A percentile compares a stretch with the other conserved stretches of the same genome.
Conservation (phyloP, 352 stramenopile genomes). For the Poterioochromonas sp. region DNA sequence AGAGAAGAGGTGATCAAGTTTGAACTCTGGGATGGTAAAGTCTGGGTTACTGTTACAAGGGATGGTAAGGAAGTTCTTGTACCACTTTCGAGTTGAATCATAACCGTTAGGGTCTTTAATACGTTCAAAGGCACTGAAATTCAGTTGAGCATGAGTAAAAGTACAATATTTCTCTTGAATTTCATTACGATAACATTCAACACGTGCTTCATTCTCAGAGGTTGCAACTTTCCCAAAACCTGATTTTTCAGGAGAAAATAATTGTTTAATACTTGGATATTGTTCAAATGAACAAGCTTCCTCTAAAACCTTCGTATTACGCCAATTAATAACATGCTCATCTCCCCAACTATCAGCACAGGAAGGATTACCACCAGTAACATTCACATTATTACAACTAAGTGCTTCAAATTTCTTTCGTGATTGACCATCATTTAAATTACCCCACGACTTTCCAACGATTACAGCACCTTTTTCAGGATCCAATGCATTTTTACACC, state of each 20-base stretch:
- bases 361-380: neutral
- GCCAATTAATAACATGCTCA: neutral
- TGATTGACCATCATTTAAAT: neutral
- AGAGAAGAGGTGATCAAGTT: neutral
- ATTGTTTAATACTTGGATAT: no score
- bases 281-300: neutral
- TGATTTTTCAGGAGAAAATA: no score
- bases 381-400: neutral
- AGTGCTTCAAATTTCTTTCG: constrained; percentile 10
- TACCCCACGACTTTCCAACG: constrained; percentile 28
- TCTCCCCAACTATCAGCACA: constrained; percentile 22
- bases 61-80: neutral
- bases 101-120: neutral
- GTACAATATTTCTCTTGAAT: neutral
- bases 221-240: no score
- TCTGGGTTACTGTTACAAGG: neutral
- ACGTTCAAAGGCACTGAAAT: neutral
- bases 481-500: neutral
- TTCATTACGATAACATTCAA: neutral
- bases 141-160: neutral
- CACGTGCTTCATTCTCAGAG: no score
- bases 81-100: neutral
- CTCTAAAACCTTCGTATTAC: neutral
- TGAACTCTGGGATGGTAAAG: neutral
- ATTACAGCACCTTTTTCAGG: neutral